Percentiles rank a stretch among this genome's conserved stretches.
Evolutionary conservation across 2,329 filamentous ascomycete species (phyloP).

Genomic region (Aureobasidium subglaciale): DNA sequence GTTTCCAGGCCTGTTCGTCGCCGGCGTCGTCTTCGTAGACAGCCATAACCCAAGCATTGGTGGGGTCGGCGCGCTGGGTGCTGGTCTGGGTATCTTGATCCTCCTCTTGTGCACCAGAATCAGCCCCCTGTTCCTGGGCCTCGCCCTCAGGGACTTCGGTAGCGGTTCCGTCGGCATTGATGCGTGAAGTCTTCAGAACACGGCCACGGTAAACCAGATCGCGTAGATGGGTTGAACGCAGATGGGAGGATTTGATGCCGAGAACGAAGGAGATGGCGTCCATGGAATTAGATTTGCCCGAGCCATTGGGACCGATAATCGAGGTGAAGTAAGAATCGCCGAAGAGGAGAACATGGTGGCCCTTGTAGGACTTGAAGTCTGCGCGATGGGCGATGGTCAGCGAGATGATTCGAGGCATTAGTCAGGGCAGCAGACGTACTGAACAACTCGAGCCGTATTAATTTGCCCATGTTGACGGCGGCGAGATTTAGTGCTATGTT

Average conservation of each 20-base stretch:
- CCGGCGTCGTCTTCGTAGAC: conserved; percentile 97
- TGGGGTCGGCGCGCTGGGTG: conserved; percentile 70
- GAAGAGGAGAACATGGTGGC: conserved; percentile 87
- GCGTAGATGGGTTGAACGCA: conserved; percentile 86
- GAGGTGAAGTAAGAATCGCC: conserved; percentile 98
- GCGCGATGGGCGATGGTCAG: neutral
- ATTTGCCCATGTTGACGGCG: conserved; percentile 73
- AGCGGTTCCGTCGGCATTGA: conserved; percentile 83
- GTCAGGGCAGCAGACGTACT: conserved; percentile 49
- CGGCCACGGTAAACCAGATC: conserved; percentile 95
- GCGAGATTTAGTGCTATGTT: neutral
- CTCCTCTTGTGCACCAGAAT: conserved; percentile 23
- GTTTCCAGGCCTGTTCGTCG: conserved; percentile 92
- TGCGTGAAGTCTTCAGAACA: conserved; percentile 83
- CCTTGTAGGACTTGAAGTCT: conserved; percentile 99
- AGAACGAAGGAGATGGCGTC: conserved; percentile 98
- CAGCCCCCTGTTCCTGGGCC: conserved; percentile 47
- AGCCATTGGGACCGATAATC: conserved; percentile 98
- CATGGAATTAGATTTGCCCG: conserved; percentile 99
- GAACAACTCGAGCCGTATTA: conserved; percentile 88
- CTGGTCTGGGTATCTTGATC: conserved; percentile 50
- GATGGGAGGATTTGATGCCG: conserved; percentile 96
- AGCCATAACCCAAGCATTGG: conserved; percentile 97
- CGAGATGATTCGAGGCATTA: neutral
- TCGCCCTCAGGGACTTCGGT: conserved; percentile 43